Evolutionary conservation across 306 rosid species (phyloP).

Genomic region (Urtica urens): DNA sequence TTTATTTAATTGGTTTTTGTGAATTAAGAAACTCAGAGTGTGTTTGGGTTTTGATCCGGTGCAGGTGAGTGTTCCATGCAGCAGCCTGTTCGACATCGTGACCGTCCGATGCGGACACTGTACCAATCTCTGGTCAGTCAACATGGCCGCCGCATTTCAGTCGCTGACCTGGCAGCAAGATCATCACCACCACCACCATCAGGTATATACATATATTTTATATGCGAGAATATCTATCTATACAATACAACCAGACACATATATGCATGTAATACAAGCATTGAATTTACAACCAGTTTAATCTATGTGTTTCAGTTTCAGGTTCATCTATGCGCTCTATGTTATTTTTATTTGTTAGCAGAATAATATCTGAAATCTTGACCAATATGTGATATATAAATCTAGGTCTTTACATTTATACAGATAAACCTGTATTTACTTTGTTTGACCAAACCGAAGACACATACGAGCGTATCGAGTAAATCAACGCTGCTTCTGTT

Average conservation of each 20-base stretch:
- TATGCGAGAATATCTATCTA: neutral
- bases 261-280: neutral
- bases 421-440: neutral
- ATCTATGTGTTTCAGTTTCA: neutral
- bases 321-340: neutral
- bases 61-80: constrained; percentile 99
- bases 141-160: constrained; percentile 98
- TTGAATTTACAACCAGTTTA: neutral
- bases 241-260: neutral
- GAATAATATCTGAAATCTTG: neutral
- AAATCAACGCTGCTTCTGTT: constrained; percentile 22
- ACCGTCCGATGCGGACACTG: constrained; percentile 99
- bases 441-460: constrained; percentile 36
- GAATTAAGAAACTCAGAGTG: neutral
- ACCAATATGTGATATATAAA: neutral
- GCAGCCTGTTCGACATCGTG: constrained; percentile 77
- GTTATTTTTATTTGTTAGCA: neutral
- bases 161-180: constrained; percentile 82
- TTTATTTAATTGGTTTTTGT: too few relatives aligned
- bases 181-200: constrained; percentile 86
- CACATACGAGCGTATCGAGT: constrained; percentile 11
- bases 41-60: neutral
- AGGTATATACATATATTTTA: neutral
- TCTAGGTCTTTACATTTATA: neutral
- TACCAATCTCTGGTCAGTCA: constrained; percentile 97